Base-by-base conservation (phyloP, 2,329 filamentous ascomycete species). In the Exophiala mesophila region DNA sequence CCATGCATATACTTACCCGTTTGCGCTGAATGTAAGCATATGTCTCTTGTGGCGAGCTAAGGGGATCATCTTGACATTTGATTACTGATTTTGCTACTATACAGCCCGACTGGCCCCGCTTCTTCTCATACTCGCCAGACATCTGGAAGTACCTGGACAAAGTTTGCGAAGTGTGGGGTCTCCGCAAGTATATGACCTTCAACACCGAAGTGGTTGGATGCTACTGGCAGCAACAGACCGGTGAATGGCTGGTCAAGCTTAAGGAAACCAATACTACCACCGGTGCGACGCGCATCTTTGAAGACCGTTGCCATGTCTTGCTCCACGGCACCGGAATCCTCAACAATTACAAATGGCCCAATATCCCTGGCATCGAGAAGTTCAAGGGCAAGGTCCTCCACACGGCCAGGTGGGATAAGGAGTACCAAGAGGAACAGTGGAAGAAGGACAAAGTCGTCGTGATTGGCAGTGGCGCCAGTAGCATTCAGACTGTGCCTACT, bases 171-270 rank as follows among this genome's bases (percentile, higher is more conserved):
- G 64, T 63, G 0, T 74, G 72, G 43, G 69, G 65, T 31, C 59
- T 76, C 3, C 62, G 67, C 31, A 73, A 74, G 47, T 73, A 72
- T 55, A 75, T 76, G 69, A 69, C 57, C 2, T 74, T 76, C 59
- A 67, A 70, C 41, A 70, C 67, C 6, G 63, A 72, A 49, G 65
- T 74, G 9, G 57, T 65, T 1, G 66, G 67, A 3, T 65, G 67
- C 15, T 66, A 68, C 36, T 76, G 72, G 73, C 59, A 72, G 36
- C 70, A 74, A 15, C 61, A 69, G 2, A 57, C 55, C 3, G 72
- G 71, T 3, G 61, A 71, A 48, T 77, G 73, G 73, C 64, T 60
- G 6, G 66, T 77, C 9, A 70, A 66, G 28, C 57, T 75, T 4
- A 59, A 61, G n/a, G 63, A 74, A 43, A 65, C 53, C 4, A 55